Evolutionary conservation across 345 rosid genomes (phyloP), one percentile per base, ranked within the genome.

Genomic region (Cardamine resedifolia): DNA sequence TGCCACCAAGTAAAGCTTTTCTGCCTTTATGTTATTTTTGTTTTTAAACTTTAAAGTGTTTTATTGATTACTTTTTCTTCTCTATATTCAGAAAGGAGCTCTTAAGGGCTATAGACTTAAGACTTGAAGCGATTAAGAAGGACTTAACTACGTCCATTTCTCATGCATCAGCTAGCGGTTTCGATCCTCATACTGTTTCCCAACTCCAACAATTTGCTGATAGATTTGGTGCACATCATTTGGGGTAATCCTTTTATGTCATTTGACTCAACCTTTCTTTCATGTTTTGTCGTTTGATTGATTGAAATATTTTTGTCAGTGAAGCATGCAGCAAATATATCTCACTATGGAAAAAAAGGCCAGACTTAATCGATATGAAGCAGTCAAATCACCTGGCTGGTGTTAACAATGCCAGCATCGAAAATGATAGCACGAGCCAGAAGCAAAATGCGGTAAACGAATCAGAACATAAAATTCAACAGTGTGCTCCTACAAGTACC

Each of bases 61-160:
- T 56, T 28, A 7, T 43, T 76, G 39, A 56, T 39, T 55, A 27
- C 7, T 57, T 56, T 36, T 28, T 38, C 9, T 39, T 36, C 56
- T 49, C 28, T 57, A 10, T 71, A 10, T 60, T 50, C 83, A 95
- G 98, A 90, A 92, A 80, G 87, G 99, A 88, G 77, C 99, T 95
- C 80, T 74, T 85, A 66, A 85, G 90, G 77, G 99, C 99, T 23
- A 91, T 95, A 69, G 99, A 95, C 75, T 88, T 90, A 50, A 84
- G 97, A 30, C 88, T 95, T 55, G 77, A 74, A 14, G 91, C 98
- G 3, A 87, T 88, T 71, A 82, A 70, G 77, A 92, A 90, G 81
- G 92, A 95, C 79, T 78, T 95, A 70, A 77, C 80, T 49, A 74
- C 78, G 7, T 83, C 99, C 38, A 85, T 70, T 80, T 72, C 87